Conservation (phyloP, 306 rosid species). For the Lathyrus oleraceus region DNA sequence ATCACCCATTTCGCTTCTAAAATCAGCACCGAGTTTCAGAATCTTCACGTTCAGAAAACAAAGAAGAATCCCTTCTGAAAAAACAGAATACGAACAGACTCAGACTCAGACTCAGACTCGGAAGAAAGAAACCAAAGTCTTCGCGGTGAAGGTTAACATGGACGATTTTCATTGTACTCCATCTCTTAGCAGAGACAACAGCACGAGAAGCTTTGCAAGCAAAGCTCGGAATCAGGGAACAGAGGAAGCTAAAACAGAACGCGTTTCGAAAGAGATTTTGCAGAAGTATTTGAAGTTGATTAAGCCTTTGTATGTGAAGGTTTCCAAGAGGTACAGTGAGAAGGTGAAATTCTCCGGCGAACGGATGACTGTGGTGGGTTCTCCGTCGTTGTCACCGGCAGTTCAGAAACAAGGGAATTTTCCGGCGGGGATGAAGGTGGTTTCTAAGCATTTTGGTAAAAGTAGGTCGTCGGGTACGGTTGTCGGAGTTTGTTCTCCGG, state of each 20-base stretch:
- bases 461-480: conserved; percentile 63
- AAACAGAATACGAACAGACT: conserved; percentile 3
- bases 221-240: conserved; percentile 16
- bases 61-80: conserved; percentile 7
- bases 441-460: conserved; percentile 68
- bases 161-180: conserved; percentile 45
- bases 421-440: conserved; percentile 51
- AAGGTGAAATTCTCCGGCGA: conserved; percentile 31
- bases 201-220: conserved; percentile 43
- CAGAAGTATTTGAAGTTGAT: conserved; percentile 67
- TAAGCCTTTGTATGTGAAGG: conserved; percentile 64
- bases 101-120: not conserved
- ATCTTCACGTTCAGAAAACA: conserved; percentile 61
- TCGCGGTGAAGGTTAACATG: conserved; percentile 29
- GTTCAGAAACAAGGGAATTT: conserved; percentile 50
- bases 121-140: conserved; percentile 32
- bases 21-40: conserved; percentile 77
- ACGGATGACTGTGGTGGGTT: not conserved
- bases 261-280: conserved; percentile 64
- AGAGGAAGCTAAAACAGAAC: conserved; percentile 47
- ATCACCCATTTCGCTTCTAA: conserved; percentile 80
- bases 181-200: conserved; percentile 48
- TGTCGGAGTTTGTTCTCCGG: conserved; percentile 42
- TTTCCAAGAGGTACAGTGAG: conserved; percentile 49
- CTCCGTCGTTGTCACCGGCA: conserved; percentile 38